Evolutionary conservation across 768 basidiomycete species (phyloP).

Genomic region (Boletus subparvulus): DNA sequence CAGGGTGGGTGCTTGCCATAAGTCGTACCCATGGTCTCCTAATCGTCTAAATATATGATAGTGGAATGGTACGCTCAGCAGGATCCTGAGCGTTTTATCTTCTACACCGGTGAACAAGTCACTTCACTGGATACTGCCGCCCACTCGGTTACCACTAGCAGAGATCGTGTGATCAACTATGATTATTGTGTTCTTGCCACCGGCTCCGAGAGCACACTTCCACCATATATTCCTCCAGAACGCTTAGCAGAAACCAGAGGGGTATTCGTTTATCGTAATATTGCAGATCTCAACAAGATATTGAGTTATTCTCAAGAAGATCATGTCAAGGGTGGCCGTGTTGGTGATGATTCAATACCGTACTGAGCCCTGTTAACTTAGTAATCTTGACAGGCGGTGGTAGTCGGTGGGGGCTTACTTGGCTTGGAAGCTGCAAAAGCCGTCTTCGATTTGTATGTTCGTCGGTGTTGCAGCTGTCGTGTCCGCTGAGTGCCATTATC

Average conservation of each 20-base stretch:
- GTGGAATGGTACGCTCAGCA: constrained; percentile 62
- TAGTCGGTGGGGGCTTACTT: constrained; percentile 70
- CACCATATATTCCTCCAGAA: constrained; percentile 50
- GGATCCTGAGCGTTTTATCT: constrained; percentile 53
- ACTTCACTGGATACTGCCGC: constrained; percentile 37
- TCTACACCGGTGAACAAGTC: constrained; percentile 50
- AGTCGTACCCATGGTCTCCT: background rate
- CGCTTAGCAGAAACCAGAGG: constrained; percentile 46
- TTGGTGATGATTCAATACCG: constrained; percentile 7
- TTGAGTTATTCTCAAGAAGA: constrained; percentile 53
- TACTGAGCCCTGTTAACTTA: background rate
- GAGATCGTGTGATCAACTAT: constrained; percentile 46
- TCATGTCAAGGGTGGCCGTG: constrained; percentile 36
- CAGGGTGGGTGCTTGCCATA: constrained; percentile 29
- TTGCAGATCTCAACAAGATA: constrained; percentile 65
- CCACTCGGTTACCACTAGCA: constrained; percentile 48
- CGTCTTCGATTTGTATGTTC: constrained; percentile 51
- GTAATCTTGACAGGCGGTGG: constrained; percentile 15
- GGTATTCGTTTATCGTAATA: constrained; percentile 70
- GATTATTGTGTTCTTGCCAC: constrained; percentile 69
- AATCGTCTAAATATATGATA: constrained; percentile 19
- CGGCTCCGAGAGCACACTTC: constrained; percentile 64
- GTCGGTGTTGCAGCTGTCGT: background rate
- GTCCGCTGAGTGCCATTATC: background rate
- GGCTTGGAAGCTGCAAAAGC: constrained; percentile 78